Conservation (phyloP, 2,329 filamentous ascomycete genomes). For the Colletotrichum sansevieriae region DNA sequence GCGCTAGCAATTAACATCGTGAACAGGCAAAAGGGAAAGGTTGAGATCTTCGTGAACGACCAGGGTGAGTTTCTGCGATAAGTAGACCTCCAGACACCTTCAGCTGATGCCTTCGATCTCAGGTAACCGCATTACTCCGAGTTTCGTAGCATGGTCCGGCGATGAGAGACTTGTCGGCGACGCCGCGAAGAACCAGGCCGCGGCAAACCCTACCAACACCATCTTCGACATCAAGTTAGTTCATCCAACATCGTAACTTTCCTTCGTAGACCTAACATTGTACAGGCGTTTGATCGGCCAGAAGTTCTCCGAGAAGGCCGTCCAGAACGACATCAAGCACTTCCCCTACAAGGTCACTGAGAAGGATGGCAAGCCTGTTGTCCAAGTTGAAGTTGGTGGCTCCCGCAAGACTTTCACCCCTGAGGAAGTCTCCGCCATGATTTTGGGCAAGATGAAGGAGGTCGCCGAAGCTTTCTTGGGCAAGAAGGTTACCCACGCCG, state of each 20-base stretch:
- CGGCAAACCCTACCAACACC: conserved; percentile 81
- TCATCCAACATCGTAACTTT: too few species aligned
- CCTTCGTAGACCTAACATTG: too few species aligned
- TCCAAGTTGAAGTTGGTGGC: conserved; percentile 79
- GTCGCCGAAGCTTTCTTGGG: conserved; percentile 83
- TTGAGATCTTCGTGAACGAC: conserved; percentile 96
- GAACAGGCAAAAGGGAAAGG: conserved; percentile 95
- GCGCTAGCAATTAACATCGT: conserved; percentile 49
- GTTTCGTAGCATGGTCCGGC: conserved; percentile 96
- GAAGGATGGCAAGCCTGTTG: conserved; percentile 90
- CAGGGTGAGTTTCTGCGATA: conserved; percentile 61
- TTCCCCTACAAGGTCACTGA: conserved; percentile 95
- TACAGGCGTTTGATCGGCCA: conserved; percentile 84
- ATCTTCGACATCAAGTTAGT: conserved; percentile 87
- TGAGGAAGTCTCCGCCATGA: conserved; percentile 85
- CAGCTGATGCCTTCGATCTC: conserved; percentile 16
- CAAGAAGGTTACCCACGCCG: conserved; percentile 87
- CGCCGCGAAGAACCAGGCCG: conserved; percentile 95
- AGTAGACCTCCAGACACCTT: too few species aligned
- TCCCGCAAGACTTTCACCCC: conserved; percentile 80
- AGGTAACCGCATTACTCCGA: conserved; percentile 95
- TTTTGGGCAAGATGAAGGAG: conserved; percentile 88
- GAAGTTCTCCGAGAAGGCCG: conserved; percentile 85
- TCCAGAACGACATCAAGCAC: conserved; percentile 96
- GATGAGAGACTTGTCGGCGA: conserved; percentile 98